A percentile compares a stretch with the other conserved stretches of the same genome.
These are phyloP conservation scores for Sicyos baderoa DNA, from an alignment of 306 rosid species.

Conservation along the genomic window DNA sequence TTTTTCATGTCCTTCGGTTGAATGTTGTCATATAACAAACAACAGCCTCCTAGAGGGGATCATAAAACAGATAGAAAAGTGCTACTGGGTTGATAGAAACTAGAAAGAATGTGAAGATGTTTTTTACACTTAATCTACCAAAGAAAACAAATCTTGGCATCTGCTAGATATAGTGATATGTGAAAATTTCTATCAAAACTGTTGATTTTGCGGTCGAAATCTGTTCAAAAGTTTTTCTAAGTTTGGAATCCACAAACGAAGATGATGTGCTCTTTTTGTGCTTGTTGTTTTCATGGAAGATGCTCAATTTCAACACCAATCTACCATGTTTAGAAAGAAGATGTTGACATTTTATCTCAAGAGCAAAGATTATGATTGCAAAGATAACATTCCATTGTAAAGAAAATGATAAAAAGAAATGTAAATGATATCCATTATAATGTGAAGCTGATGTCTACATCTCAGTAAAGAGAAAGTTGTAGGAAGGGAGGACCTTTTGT, in stretches of 20 bases:
- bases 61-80: neutral
- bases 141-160: neutral
- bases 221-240: neutral
- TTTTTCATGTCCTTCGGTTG: neutral
- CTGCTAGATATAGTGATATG: neutral
- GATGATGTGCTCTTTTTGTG: neutral
- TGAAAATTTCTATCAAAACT: neutral
- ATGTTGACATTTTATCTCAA: neutral
- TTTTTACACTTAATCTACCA: neutral
- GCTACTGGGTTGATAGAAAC: neutral
- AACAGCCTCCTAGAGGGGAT: neutral
- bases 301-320: neutral
- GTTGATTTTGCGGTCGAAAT: neutral
- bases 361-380: neutral
- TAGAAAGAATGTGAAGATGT: neutral
- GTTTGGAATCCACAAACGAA: constrained; percentile 6
- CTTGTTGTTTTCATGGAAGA: neutral
- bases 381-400: neutral
- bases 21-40: constrained; percentile 1
- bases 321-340: constrained; percentile 5
- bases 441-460: constrained; percentile 9
- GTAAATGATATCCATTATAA: neutral
- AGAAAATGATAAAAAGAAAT: neutral
- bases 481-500: constrained; percentile 7
- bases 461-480: constrained; percentile 1